Conservation (phyloP, 345 rosid species). For the Eucalyptus erythrocorys region DNA sequence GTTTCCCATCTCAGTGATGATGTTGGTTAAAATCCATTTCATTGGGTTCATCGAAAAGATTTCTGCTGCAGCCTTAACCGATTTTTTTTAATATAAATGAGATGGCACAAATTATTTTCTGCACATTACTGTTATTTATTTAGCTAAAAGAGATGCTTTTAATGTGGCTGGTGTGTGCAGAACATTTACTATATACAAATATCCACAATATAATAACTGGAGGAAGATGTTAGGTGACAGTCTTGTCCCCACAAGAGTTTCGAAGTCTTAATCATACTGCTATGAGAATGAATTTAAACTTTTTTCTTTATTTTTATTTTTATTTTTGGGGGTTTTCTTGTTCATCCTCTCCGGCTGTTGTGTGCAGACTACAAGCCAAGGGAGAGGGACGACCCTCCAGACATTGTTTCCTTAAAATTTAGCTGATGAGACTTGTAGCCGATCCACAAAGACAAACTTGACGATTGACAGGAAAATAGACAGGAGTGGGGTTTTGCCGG, state of each 20-base stretch:
- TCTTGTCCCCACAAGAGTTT: slow-evolving; percentile 14
- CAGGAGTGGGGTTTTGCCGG: not conserved
- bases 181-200: not conserved
- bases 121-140: slow-evolving; percentile 7
- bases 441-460: not conserved
- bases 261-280: slow-evolving; percentile 14
- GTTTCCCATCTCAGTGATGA: not conserved
- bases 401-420: not conserved
- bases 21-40: slow-evolving; percentile 11
- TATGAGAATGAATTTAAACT: not conserved
- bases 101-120: not conserved
- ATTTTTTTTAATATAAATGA: not conserved
- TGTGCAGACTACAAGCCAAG: not conserved
- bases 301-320: no score
- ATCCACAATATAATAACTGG: not conserved
- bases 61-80: slow-evolving; percentile 8
- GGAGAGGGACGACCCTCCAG: not conserved
- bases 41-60: slow-evolving; percentile 14
- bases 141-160: slow-evolving; percentile 24
- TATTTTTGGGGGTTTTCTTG: not conserved
- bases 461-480: not conserved
- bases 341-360: not conserved
- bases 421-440: not conserved
- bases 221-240: slow-evolving; percentile 18
- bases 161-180: slow-evolving; percentile 16